phyloP scores from a whole-genome alignment of 2,329 filamentous ascomycete species.

The Aureobasidium sp. region DNA sequence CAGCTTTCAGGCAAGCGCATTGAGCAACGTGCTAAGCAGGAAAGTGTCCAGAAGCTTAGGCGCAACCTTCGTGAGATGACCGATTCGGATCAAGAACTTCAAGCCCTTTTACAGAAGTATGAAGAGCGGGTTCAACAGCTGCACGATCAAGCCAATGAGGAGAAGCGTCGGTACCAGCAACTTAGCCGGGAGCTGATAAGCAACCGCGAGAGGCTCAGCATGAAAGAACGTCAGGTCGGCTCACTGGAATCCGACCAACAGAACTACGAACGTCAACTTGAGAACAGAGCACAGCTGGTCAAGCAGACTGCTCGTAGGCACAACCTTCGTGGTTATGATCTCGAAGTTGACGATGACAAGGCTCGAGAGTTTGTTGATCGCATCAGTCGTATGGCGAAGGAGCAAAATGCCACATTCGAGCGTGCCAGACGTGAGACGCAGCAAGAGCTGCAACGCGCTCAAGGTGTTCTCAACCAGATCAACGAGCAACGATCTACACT shows the following conservation, averaged over 20 bases:
- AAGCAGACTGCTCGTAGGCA: constrained; percentile 70
- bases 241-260: constrained; percentile 80
- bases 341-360: constrained; percentile 64
- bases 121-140: constrained; percentile 60
- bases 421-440: constrained; percentile 65
- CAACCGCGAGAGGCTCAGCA: constrained; percentile 35
- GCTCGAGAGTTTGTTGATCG: constrained; percentile 71
- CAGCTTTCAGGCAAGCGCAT: constrained; percentile 70
- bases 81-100: constrained; percentile 70
- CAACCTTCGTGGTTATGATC: constrained; percentile 77
- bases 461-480: constrained; percentile 62
- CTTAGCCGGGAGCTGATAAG: constrained; percentile 48
- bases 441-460: constrained; percentile 66
- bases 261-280: constrained; percentile 73
- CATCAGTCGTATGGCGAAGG: constrained; percentile 64
- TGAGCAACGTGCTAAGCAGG: constrained; percentile 61
- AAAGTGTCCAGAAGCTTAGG: constrained; percentile 63
- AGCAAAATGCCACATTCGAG: constrained; percentile 74
- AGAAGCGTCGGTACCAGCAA: constrained; percentile 58
- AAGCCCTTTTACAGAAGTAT: constrained; percentile 66
- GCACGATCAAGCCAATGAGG: constrained; percentile 55
- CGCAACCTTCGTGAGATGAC: constrained; percentile 67
- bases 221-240: constrained; percentile 58
- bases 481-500: constrained; percentile 66
- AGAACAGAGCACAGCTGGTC: constrained; percentile 64